Conservation (phyloP, 176 grass and related monocot species). For the Thinopyrum elongatum region DNA sequence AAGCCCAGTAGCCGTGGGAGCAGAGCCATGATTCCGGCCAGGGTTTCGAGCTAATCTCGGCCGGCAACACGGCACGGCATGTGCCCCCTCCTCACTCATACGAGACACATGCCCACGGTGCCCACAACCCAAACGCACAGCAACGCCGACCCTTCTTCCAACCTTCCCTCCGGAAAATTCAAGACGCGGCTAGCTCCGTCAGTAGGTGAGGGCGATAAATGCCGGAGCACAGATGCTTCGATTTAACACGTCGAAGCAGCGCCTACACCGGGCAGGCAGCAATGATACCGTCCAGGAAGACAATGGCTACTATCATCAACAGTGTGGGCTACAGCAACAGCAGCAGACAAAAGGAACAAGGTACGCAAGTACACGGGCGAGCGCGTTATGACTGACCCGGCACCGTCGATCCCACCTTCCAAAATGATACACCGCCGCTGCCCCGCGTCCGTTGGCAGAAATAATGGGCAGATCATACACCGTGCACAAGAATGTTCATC, state of each 20-base stretch:
- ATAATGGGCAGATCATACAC: not conserved
- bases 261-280: not conserved
- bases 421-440: not conserved
- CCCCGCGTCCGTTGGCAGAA: not conserved
- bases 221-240: not conserved
- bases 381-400: not conserved
- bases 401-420: slow-evolving; percentile 21
- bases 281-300: slow-evolving; percentile 6
- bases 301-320: not conserved
- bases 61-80: slow-evolving; percentile 6
- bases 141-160: not conserved
- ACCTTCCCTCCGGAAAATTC: not conserved
- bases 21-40: not conserved
- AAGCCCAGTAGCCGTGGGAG: not conserved
- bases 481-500: not conserved
- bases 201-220: slow-evolving; percentile 19
- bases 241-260: not conserved
- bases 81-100: not conserved
- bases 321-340: slow-evolving; percentile 5
- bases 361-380: not conserved
- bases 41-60: not conserved
- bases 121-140: slow-evolving; percentile 20
- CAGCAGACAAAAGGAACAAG: slow-evolving; percentile 14
- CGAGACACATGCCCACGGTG: slow-evolving; percentile 14
- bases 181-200: not conserved